Conservation (phyloP, 176 grass and related monocot genomes). For the Triticum turgidum region DNA sequence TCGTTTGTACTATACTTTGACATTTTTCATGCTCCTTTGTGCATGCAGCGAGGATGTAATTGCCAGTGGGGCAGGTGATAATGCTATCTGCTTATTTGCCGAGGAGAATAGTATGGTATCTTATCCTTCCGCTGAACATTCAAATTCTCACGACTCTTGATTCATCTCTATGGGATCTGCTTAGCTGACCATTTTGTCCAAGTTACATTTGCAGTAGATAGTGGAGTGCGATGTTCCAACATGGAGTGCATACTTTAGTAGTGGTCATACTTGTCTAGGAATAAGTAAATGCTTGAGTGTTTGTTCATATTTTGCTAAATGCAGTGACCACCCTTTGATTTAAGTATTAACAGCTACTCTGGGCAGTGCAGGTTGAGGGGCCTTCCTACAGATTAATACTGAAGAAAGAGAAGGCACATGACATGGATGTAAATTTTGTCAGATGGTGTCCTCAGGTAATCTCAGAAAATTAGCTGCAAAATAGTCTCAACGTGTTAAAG, state of each 20-base stretch:
- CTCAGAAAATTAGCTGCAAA: not conserved
- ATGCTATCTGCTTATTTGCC: slow-evolving; percentile 74
- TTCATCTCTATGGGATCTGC: not conserved
- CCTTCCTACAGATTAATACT: slow-evolving; percentile 67
- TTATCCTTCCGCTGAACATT: slow-evolving; percentile 4
- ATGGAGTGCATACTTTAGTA: not conserved
- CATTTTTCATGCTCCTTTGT: slow-evolving; percentile 30
- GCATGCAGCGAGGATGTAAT: slow-evolving; percentile 74
- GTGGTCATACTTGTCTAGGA: not conserved
- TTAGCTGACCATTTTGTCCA: not conserved
- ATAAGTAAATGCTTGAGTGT: slow-evolving; percentile 6
- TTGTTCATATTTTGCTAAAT: not conserved
- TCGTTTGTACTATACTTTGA: slow-evolving; percentile 27
- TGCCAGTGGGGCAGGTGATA: slow-evolving; percentile 77
- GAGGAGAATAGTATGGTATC: slow-evolving; percentile 65
- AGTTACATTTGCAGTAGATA: not conserved
- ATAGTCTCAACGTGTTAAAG: not conserved
- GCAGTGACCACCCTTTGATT: not conserved
- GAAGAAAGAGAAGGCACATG: slow-evolving; percentile 95
- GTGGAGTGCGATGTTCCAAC: slow-evolving; percentile 17
- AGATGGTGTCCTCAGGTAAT: slow-evolving; percentile 89
- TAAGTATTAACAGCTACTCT: slow-evolving; percentile 4
- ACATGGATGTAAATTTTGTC: slow-evolving; percentile 92
- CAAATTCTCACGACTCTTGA: slow-evolving; percentile 2
- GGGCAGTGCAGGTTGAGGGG: slow-evolving; percentile 55